Evolutionary conservation across 768 basidiomycete species (phyloP).

Genomic region (Neoboletus magnificus): DNA sequence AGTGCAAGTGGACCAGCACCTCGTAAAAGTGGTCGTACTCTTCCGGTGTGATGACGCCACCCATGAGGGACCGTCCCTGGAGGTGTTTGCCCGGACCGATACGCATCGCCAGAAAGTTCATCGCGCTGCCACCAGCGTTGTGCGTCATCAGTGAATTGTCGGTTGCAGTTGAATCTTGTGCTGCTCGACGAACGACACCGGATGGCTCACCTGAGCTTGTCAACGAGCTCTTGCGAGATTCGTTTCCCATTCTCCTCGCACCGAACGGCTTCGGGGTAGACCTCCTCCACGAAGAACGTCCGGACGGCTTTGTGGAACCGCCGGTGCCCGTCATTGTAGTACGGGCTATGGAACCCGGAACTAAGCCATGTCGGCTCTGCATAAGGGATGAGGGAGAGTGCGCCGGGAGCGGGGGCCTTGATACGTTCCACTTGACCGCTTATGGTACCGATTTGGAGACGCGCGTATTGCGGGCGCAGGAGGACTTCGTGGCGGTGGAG

Average conservation of each 20-base stretch:
- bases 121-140: constrained; percentile 43
- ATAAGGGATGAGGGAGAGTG: constrained; percentile 76
- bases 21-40: constrained; percentile 95
- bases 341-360: constrained; percentile 66
- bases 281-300: constrained; percentile 70
- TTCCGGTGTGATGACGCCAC: constrained; percentile 77
- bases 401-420: constrained; percentile 53
- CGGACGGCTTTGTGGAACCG: constrained; percentile 75
- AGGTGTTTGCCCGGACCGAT: constrained; percentile 83
- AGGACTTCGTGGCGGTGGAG: constrained; percentile 84
- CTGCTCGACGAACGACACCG: too few species aligned
- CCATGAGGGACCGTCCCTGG: constrained; percentile 74
- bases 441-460: constrained; percentile 65
- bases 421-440: constrained; percentile 55
- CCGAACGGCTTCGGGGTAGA: constrained; percentile 67
- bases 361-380: constrained; percentile 83
- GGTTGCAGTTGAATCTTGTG: background rate
- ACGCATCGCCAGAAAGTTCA: constrained; percentile 63
- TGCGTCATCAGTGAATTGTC: too few species aligned
- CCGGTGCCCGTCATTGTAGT: constrained; percentile 72
- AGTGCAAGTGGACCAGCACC: constrained; percentile 34
- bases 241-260: constrained; percentile 88
- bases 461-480: constrained; percentile 64
- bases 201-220: constrained; percentile 69
- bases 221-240: constrained; percentile 79